These are phyloP conservation scores for Punctularia strigosozonata DNA, from an alignment of 768 basidiomycete species.

Conservation along the genomic window DNA sequence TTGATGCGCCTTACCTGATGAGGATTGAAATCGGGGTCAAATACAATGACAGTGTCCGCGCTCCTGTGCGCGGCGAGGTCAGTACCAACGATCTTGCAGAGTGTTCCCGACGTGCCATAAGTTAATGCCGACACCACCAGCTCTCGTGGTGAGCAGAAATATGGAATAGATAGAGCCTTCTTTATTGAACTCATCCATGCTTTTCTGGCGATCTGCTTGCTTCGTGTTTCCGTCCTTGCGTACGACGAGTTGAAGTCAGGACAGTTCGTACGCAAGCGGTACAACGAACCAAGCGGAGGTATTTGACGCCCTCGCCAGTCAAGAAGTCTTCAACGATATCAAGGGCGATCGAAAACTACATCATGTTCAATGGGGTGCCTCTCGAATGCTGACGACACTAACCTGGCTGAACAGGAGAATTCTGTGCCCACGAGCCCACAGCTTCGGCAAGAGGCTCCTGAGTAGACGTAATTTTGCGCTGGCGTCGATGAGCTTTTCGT, in stretches of 20 bases:
- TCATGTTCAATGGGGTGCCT: neutral
- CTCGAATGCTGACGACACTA: conserved; percentile 8
- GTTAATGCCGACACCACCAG: conserved; percentile 92
- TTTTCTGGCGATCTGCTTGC: conserved; percentile 76
- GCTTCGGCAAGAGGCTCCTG: conserved; percentile 66
- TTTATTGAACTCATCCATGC: conserved; percentile 91
- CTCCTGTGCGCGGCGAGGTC: conserved; percentile 51
- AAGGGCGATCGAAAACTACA: conserved; percentile 77
- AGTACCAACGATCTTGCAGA: conserved; percentile 43
- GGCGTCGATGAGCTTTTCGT: conserved; percentile 70
- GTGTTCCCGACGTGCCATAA: conserved; percentile 85
- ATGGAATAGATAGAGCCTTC: conserved; percentile 82
- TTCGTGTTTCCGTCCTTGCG: conserved; percentile 82
- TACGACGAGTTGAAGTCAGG: conserved; percentile 5
- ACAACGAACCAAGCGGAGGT: conserved; percentile 59
- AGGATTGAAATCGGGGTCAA: conserved; percentile 98
- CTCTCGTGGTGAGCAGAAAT: conserved; percentile 85
- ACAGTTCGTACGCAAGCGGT: conserved; percentile 3
- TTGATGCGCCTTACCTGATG: conserved; percentile 52
- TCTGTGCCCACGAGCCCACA: conserved; percentile 78
- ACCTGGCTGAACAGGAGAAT: conserved; percentile 91
- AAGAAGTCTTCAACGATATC: conserved; percentile 87
- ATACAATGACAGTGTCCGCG: conserved; percentile 83
- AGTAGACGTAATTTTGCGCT: conserved; percentile 81
- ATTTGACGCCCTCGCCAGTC: conserved; percentile 68